Evolutionary conservation across 495 filamentous ascomycete species (phyloP).

Genomic region (Geoglossum glabrum): DNA sequence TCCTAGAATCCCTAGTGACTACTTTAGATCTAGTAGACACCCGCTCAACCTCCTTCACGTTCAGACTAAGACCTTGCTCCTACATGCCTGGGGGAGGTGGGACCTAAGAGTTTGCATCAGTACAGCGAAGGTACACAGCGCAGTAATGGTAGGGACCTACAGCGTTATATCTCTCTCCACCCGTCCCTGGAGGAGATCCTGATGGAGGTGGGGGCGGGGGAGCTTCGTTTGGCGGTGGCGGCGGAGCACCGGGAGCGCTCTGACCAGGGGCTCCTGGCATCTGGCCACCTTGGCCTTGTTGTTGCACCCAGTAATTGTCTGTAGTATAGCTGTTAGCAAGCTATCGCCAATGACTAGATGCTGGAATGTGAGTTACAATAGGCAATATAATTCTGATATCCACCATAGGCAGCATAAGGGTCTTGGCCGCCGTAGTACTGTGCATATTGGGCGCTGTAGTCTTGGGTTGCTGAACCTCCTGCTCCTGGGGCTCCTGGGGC

Average conservation of each 20-base stretch:
- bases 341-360: slow-evolving; percentile 17
- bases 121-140: not conserved
- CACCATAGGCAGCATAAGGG: slow-evolving; percentile 84
- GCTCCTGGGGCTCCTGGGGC: too few species aligned
- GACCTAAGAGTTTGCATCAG: slow-evolving; percentile 2
- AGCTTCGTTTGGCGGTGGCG: slow-evolving; percentile 35
- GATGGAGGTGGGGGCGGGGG: slow-evolving; percentile 44
- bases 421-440: slow-evolving; percentile 60
- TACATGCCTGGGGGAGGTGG: slow-evolving; percentile 8
- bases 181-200: slow-evolving; percentile 21
- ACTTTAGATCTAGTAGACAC: not conserved
- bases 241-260: slow-evolving; percentile 40
- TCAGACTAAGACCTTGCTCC: not conserved
- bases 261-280: slow-evolving; percentile 1
- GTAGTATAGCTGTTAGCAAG: not conserved
- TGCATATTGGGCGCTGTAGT: slow-evolving; percentile 62
- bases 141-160: slow-evolving; percentile 23
- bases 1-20: not conserved
- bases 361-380: slow-evolving; percentile 32
- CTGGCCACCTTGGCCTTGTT: not conserved
- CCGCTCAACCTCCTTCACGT: not conserved
- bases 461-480: slow-evolving; percentile 22
- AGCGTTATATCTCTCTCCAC: slow-evolving; percentile 40
- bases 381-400: slow-evolving; percentile 46
- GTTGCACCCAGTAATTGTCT: slow-evolving; percentile 2